These are phyloP conservation scores for Mortierella claussenii DNA, from an alignment of 192 early-diverging fungal genomes.

Conservation along the genomic window DNA sequence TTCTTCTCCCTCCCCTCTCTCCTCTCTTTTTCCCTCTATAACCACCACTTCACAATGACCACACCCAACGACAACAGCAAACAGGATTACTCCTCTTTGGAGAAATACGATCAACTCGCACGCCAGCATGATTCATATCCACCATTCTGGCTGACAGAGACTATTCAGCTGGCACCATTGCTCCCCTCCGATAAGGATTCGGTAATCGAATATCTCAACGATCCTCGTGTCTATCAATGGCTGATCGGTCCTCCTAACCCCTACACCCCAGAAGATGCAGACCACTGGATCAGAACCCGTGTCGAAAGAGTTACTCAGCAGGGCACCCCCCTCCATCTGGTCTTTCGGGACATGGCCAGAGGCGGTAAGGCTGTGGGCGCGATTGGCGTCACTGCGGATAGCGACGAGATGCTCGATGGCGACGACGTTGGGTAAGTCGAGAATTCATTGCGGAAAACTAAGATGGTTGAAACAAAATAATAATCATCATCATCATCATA, in stretches of 20 bases:
- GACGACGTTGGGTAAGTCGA: constrained; percentile 41
- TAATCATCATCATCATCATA: not conserved
- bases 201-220: constrained; percentile 22
- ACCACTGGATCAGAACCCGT: constrained; percentile 17
- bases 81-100: too few relatives aligned
- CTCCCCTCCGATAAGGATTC: constrained; percentile 22
- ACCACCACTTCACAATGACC: not conserved
- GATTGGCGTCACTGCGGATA: constrained; percentile 3
- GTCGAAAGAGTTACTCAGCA: constrained; percentile 19
- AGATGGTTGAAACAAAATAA: not conserved
- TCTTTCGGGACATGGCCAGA: constrained; percentile 26
- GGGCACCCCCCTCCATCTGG: constrained; percentile 14
- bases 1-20: too few relatives aligned
- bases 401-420: constrained; percentile 28
- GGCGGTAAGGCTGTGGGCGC: constrained; percentile 28
- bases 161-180: constrained; percentile 24
- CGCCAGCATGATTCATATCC: constrained; percentile 16
- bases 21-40: too few relatives aligned
- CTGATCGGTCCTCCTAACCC: constrained; percentile 32
- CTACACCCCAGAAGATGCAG: constrained; percentile 26
- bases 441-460: not conserved
- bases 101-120: constrained; percentile 4
- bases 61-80: not conserved
- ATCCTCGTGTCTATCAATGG: constrained; percentile 12
- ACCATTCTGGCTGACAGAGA: constrained; percentile 31